Evolutionary conservation across 2,329 filamentous ascomycete genomes (phyloP).

Genomic region (Xylariaceae sp.): DNA sequence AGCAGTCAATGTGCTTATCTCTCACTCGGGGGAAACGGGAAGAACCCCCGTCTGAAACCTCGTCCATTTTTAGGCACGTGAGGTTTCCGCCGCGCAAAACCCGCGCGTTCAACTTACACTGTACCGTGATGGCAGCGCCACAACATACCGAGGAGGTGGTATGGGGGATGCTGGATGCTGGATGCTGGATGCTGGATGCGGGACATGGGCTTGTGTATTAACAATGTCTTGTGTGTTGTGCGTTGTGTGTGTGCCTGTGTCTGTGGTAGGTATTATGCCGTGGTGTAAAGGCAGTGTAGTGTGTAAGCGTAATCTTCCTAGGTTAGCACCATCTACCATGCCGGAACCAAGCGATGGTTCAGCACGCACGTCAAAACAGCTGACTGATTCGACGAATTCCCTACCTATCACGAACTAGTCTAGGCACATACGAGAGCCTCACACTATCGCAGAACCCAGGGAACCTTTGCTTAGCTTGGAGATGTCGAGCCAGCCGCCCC

Average conservation of each 20-base stretch:
- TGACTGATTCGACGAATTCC: neutral
- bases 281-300: neutral
- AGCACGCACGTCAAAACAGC: neutral
- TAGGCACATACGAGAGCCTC: neutral
- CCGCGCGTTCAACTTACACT: neutral
- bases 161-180: neutral
- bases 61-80: neutral
- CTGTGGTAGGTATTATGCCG: too few relatives aligned
- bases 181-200: too few relatives aligned
- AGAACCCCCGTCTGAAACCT: neutral
- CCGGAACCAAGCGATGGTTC: slow-evolving; percentile 3
- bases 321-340: neutral
- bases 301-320: neutral
- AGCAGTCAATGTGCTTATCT: too few relatives aligned
- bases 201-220: too few relatives aligned
- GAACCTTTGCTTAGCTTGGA: neutral
- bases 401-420: neutral
- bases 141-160: slow-evolving; percentile 4
- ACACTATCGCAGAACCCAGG: neutral
- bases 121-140: neutral
- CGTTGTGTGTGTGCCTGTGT: neutral
- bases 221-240: neutral
- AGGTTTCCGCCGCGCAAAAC: neutral
- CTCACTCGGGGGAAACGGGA: too few relatives aligned
- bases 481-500: neutral